phyloP scores from a whole-genome alignment of 2,329 filamentous ascomycete genomes.

The Rhynchosporium secalis region DNA sequence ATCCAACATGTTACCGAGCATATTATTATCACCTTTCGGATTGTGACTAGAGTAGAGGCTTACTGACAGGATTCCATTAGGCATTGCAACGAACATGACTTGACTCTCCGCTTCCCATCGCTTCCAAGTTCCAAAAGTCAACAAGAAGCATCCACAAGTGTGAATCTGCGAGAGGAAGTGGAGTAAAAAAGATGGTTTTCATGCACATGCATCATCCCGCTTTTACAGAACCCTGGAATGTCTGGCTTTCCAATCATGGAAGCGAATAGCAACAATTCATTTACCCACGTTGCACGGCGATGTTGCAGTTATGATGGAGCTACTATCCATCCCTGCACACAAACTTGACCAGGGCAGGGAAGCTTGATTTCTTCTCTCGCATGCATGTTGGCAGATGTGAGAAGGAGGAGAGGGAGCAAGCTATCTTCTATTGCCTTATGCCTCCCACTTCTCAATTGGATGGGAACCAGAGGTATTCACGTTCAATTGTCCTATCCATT shows the following conservation, averaged over 20 bases:
- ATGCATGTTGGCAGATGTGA: too few relatives aligned
- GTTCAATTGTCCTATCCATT: too few relatives aligned
- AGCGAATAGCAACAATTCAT: not conserved
- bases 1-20: too few relatives aligned
- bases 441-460: too few relatives aligned
- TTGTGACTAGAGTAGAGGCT: too few relatives aligned
- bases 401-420: too few relatives aligned
- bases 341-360: not conserved
- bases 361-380: slow-evolving; percentile 4
- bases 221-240: not conserved
- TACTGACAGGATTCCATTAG: too few relatives aligned
- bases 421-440: too few relatives aligned
- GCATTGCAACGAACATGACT: not conserved
- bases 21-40: too few relatives aligned
- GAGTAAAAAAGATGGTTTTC: not conserved
- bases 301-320: not conserved
- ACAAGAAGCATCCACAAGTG: too few relatives aligned
- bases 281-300: slow-evolving; percentile 5
- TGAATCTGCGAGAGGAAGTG: not conserved
- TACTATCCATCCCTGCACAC: not conserved
- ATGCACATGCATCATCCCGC: slow-evolving; percentile 8
- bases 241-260: not conserved
- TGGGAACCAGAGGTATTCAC: too few relatives aligned
- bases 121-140: not conserved
- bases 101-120: not conserved